Evolutionary conservation across 371 early-diverging fungal species (phyloP), one percentile per base, ranked within the genome.

Genomic region (Nematocida homosporus): DNA sequence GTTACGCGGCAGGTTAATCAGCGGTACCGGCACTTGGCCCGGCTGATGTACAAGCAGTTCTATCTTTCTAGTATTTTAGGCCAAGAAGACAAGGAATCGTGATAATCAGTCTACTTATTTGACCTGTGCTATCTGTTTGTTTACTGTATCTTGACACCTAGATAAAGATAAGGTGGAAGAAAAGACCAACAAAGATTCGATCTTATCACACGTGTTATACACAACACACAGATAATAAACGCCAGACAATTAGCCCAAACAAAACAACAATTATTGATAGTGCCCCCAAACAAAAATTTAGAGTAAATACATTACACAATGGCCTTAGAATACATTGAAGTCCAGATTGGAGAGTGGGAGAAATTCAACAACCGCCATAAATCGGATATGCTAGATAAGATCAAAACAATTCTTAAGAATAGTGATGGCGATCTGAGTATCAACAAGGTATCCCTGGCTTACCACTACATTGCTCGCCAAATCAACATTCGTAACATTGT

Each of bases 21-120:
- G n/a, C 29, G 60, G 59, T 38, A 8, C 44, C 44, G n/a, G 59
- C 57, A 59, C 32, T 32, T 68, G n/a, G 60, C 37, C 40, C 1
- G 6, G 27, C 60, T 57, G 27, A 20, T 68, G 6, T 57, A 30
- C 30, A 16, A 57, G 18, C 56, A 68, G 29, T 68, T 57, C 59
- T 32, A 65, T 13, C 13, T 13, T 44, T 44, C 44, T 44, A 20
- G 13, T 44, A 20, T 44, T 44, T 44, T 44, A n/a, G n/a, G 44
- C 44, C 44, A 44, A 20, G 44, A 44, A 44, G 20, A 13, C 20
- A 44, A 44, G 20, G 20, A 44, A 20, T 13, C 44, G 20, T 13
- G 44, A 44, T 44, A 44, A 13, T 44, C 13, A n/a, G n/a, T n/a
- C n/a, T n/a, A n/a, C n/a, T n/a, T n/a, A n/a, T n/a, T n/a, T n/a